Evolutionary conservation across 2,329 filamentous ascomycete genomes (phyloP).

Genomic region (Xylariaceae sp.): DNA sequence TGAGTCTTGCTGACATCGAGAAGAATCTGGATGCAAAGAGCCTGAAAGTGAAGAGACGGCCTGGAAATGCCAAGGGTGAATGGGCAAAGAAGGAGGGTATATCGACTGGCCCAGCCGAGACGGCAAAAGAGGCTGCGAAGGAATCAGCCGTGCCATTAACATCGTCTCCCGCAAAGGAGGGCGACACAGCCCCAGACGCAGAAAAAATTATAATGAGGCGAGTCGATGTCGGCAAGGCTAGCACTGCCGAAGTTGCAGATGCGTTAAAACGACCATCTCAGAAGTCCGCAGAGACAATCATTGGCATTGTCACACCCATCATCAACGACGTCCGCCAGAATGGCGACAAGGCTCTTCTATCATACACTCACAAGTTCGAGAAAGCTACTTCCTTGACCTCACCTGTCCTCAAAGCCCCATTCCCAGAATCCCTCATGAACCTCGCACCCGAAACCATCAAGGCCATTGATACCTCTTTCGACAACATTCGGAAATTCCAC

Average conservation of each 20-base stretch:
- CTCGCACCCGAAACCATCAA: conserved; percentile 77
- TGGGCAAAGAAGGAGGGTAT: conserved; percentile 84
- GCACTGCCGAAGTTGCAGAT: conserved; percentile 62
- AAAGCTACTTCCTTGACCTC: conserved; percentile 88
- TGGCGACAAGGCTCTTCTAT: conserved; percentile 83
- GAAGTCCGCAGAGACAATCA: conserved; percentile 88
- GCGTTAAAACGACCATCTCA: conserved; percentile 87
- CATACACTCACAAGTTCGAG: conserved; percentile 97
- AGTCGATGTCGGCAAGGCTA: conserved; percentile 63
- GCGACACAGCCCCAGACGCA: conserved; percentile 35
- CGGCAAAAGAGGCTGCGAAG: conserved; percentile 33
- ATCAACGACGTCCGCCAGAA: conserved; percentile 79
- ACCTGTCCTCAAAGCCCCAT: conserved; percentile 85
- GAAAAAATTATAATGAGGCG: conserved; percentile 77
- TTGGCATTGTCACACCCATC: conserved; percentile 87
- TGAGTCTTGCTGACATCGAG: conserved; percentile 84
- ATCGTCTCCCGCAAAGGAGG: conserved; percentile 35
- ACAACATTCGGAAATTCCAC: conserved; percentile 94
- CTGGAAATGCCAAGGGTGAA: conserved; percentile 89
- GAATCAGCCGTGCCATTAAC: conserved; percentile 31
- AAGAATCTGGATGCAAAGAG: conserved; percentile 90
- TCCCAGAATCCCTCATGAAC: conserved; percentile 80
- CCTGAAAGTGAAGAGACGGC: conserved; percentile 88
- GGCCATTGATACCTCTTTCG: conserved; percentile 90
- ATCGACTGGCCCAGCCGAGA: conserved; percentile 32